Base-by-base conservation (phyloP, 257 asterid genomes). In the Verbena officinalis region DNA sequence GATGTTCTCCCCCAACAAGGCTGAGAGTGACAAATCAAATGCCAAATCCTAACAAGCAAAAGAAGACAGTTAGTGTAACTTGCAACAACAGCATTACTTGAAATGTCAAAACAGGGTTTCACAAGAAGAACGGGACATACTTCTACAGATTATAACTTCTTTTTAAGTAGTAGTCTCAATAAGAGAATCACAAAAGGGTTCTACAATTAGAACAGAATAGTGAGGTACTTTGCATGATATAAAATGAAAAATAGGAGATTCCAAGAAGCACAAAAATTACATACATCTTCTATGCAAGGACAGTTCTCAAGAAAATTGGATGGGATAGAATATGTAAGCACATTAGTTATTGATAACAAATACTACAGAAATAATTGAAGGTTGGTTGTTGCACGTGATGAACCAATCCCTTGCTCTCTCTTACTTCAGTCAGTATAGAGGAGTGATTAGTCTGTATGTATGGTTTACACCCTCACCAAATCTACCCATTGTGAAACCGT, bases 1-100 rank as follows among this genome's bases (percentile, higher is more conserved):
- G 69, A 91, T 86, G 79, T 91, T 91, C 11, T 91, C 98, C 73
- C 98, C 98, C 83, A 91, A 81, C 75, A 91, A 75, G n/a, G 98
- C 98, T 12, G 98, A 83, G 3, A 91, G 88, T 46, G 98, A 91
- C 20, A 91, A 61, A 77, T 91, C 98, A 80, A 91, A 91, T 17
- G 98, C 96, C 90, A 91, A 81, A 74, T 91, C 98, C 98, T 91
- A 65, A 52, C 44, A 64, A 67, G 62, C 55, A 59, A 56, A 34
- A 44, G 12, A 74, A 7, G 38, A 63, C 15, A 53, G 55, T 40
- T 33, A 69, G 36, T 58, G 30, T 14, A 61, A 68, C 48, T 40
- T 42, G 11, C 19, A 71, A 23, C 20, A 13, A 15, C 61, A 65
- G 38, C 59, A 43, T 20, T 23, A 55, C 21, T 7, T 9, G 36